Base-by-base conservation (phyloP, 345 rosid species). In the Erysimum cheiranthoides region DNA sequence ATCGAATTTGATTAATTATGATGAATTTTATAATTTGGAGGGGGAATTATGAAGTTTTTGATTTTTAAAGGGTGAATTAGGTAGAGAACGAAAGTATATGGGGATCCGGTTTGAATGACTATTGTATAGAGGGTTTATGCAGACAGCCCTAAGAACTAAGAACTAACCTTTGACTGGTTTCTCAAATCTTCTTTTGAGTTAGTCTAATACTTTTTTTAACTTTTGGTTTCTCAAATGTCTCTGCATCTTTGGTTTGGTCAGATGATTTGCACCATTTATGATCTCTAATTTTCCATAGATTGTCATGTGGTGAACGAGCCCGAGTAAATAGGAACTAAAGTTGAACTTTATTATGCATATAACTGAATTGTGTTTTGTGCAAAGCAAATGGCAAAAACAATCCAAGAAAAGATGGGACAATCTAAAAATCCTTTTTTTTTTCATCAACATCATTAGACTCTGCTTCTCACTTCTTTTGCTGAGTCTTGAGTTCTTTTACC, bases 401-500 rank as follows among this genome's bases (percentile, higher is more conserved):
- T 35, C 6, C 51, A 69, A 61, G 16, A 66, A 77, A 47, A 76
- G 45, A 77, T 21, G 14, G n/a, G n/a, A n/a, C n/a, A n/a, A 65
- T 54, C 12, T 39, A 32, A 57, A 49, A 10, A 35, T 35, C 10
- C 10, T n/a, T n/a, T n/a, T n/a, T n/a, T 53, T 46, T 40, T 61
- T 77, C 83, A 66, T 83, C 84, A 46, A 39, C 84, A 82, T 84
- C 57, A 69, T 79, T 80, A 14, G 47, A 68, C 51, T 36, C 57
- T 17, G 62, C 67, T 43, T 32, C 52, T 66, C 40, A 43, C 68
- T 85, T 73, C 72, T 86, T 82, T 39, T 81, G 84, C 77, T 86
- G 86, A 63, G 91, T 70, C 71, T 95, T 90, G 74, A 95, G 92
- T 64, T 95, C 96, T 78, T 88, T 77, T 50, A 95, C 89, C 83